A percentile compares a stretch with the other conserved stretches of the same genome.
Conservation (phyloP, 1,284 basidiomycete genomes). For the Irpex sp. region DNA sequence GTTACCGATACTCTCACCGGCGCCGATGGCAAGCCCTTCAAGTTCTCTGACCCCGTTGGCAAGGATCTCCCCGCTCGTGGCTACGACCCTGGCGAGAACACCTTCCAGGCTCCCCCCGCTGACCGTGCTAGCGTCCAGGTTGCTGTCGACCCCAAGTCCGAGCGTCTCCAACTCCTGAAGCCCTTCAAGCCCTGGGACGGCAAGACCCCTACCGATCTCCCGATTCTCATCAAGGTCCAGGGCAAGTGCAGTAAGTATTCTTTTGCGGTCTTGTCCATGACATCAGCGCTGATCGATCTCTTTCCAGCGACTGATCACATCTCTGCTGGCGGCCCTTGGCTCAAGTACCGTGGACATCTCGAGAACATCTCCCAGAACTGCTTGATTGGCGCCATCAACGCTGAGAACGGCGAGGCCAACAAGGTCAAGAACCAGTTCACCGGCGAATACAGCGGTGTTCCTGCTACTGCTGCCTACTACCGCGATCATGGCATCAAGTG, state of each 20-base stretch:
- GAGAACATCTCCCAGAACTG: conserved; percentile 99
- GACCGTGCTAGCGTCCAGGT: conserved; percentile 86
- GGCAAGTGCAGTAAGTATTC: conserved; percentile 90
- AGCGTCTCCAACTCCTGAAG: conserved; percentile 92
- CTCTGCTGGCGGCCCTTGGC: conserved; percentile 96
- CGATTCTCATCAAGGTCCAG: conserved; percentile 95
- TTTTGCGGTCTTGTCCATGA: conserved; percentile 7
- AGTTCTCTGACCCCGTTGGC: conserved; percentile 89
- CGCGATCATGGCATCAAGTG: conserved; percentile 89
- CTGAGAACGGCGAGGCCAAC: conserved; percentile 95
- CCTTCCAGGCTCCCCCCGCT: conserved; percentile 91
- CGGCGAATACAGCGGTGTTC: conserved; percentile 85
- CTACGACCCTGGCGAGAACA: conserved; percentile 96
- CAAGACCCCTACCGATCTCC: conserved; percentile 86
- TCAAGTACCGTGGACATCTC: conserved; percentile 99
- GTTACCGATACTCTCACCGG: conserved; percentile 88
- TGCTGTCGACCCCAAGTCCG: conserved; percentile 83
- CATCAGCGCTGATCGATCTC: conserved; percentile 1
- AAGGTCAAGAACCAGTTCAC: conserved; percentile 90
- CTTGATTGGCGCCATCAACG: conserved; percentile 95
- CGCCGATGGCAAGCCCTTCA: conserved; percentile 95
- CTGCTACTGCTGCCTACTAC: conserved; percentile 83
- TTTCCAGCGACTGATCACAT: conserved; percentile 77
- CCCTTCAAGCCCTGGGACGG: conserved; percentile 95
- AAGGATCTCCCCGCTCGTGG: conserved; percentile 92